phyloP scores from a whole-genome alignment of 2,329 filamentous ascomycete genomes.

The Zelopaecilomyces penicillatus region DNA sequence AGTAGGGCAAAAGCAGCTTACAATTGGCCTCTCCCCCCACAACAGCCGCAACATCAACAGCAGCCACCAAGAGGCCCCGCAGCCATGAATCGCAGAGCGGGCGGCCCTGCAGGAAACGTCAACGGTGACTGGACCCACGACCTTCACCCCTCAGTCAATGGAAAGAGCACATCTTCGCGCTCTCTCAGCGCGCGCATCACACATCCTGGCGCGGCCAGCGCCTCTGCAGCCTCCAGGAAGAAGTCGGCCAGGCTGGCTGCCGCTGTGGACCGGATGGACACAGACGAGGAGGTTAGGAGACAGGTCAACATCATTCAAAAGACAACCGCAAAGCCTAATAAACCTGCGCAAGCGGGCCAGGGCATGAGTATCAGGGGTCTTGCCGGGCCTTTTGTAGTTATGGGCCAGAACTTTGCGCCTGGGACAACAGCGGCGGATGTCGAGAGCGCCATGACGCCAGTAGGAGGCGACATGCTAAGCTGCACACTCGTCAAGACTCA shows the following conservation, averaged over 20 bases:
- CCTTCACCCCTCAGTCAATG: conserved; percentile 44
- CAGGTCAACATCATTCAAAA: conserved; percentile 27
- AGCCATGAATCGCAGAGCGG: conserved; percentile 22
- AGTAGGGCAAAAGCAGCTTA: no score
- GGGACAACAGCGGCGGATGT: conserved; percentile 78
- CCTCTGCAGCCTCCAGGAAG: conserved; percentile 9
- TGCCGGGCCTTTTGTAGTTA: conserved; percentile 61
- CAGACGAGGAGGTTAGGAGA: conserved; percentile 20
- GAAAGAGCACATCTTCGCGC: conserved; percentile 17
- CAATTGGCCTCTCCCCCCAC: background rate
- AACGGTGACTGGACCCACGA: conserved; percentile 66
- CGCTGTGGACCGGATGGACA: conserved; percentile 35
- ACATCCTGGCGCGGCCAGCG: conserved; percentile 23
- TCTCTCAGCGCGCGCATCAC: conserved; percentile 42
- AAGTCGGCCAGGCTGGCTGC: conserved; percentile 31
- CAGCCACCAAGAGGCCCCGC: conserved; percentile 11
- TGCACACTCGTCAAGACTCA: conserved; percentile 60
- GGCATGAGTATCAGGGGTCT: conserved; percentile 67
- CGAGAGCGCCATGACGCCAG: conserved; percentile 68
- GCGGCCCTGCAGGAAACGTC: conserved; percentile 43
- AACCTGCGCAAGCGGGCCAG: conserved; percentile 12
- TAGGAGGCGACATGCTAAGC: conserved; percentile 60
- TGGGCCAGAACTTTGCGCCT: conserved; percentile 74
- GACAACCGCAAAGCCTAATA: conserved; percentile 7
- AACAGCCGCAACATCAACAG: background rate